A percentile compares a stretch with the other conserved stretches of the same genome.
Evolutionary conservation across 148 eudicot genomes (phyloP).

Genomic region (Rhododendron griersonianum): DNA sequence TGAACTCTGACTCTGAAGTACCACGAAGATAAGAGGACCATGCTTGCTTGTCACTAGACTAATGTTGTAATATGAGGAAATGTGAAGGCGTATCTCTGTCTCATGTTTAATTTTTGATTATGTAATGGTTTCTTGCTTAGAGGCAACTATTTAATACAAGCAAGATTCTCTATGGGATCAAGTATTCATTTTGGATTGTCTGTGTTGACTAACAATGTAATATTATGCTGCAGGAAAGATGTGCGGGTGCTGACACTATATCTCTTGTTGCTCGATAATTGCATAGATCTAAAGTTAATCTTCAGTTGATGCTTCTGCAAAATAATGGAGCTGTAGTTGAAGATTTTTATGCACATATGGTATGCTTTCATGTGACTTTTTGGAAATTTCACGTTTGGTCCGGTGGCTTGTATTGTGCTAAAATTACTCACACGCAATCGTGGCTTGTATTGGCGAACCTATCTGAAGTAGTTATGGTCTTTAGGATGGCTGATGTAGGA

Average conservation of each 20-base stretch:
- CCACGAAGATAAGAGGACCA: background rate
- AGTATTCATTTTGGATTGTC: background rate
- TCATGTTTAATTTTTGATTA: background rate
- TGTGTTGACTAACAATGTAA: slow-evolving; percentile 4
- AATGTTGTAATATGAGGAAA: background rate
- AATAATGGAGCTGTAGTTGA: slow-evolving; percentile 73
- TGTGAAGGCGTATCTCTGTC: background rate
- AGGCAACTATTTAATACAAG: background rate
- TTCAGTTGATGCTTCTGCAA: slow-evolving; percentile 76
- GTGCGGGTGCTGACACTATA: slow-evolving; percentile 78
- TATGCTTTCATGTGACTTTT: slow-evolving; percentile 27
- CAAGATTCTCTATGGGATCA: background rate
- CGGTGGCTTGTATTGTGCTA: background rate
- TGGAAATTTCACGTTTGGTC: background rate
- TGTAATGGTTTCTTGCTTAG: background rate
- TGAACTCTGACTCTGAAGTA: background rate
- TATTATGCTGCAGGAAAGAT: slow-evolving; percentile 79
- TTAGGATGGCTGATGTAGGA: background rate
- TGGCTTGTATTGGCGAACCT: background rate
- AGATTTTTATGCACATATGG: slow-evolving; percentile 79
- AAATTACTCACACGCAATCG: background rate
- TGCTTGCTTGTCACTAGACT: background rate
- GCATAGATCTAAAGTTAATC: slow-evolving; percentile 88
- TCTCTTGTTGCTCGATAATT: slow-evolving; percentile 76
- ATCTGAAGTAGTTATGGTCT: background rate